A percentile compares a stretch with the other conserved stretches of the same genome.
These are phyloP conservation scores for Phaeosphaeria sp. DNA, from an alignment of 2,329 filamentous ascomycete genomes.

Conservation along the genomic window DNA sequence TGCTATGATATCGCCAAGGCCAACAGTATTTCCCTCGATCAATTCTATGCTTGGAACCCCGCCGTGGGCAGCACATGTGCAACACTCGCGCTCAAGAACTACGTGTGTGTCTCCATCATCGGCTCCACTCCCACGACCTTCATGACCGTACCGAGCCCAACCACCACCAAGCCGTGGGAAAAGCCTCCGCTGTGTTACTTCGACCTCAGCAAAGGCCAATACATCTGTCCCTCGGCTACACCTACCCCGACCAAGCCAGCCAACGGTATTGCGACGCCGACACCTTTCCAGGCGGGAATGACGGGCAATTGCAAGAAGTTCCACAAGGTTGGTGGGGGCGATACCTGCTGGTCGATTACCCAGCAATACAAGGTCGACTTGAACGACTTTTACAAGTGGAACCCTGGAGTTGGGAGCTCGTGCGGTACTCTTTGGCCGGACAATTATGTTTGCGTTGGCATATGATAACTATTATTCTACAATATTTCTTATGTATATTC, in stretches of 20 bases:
- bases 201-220: background rate
- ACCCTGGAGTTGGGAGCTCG: background rate
- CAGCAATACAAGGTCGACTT: background rate
- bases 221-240: background rate
- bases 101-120: background rate
- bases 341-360: background rate
- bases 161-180: background rate
- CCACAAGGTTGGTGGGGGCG: background rate
- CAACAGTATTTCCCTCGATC: slow-evolving; percentile 8
- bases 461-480: too few relatives aligned
- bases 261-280: slow-evolving; percentile 5
- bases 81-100: background rate
- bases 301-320: slow-evolving; percentile 7
- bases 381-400: background rate
- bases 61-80: background rate
- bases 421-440: background rate
- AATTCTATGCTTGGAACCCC: slow-evolving; percentile 21
- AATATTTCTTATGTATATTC: too few relatives aligned
- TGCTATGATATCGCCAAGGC: slow-evolving; percentile 9
- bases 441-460: background rate
- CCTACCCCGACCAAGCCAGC: background rate
- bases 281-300: slow-evolving; percentile 1
- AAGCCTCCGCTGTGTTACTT: background rate
- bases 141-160: background rate
- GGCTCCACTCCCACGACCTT: background rate